phyloP scores from a whole-genome alignment of 139 green algal genomes.

The Deuterostichococcus epilithicus region DNA sequence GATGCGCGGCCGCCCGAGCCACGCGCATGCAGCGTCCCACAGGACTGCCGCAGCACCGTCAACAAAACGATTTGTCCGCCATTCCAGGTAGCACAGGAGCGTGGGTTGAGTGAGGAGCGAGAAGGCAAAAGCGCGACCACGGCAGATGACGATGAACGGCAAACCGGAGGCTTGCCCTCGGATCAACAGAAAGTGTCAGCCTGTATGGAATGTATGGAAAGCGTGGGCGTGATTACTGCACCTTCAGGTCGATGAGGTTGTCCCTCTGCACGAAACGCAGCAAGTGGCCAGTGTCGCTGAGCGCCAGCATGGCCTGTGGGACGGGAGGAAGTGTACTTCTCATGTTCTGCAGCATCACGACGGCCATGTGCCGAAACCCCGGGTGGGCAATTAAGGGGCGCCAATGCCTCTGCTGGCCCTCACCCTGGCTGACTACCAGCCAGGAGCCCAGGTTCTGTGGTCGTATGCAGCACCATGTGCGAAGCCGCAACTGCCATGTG shows the following conservation, averaged over 20 bases:
- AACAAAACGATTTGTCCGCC: too few species aligned
- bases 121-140: too few species aligned
- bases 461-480: neutral
- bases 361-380: neutral
- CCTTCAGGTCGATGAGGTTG: constrained; percentile 65
- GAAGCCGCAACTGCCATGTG: neutral
- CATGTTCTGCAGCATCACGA: neutral
- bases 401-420: neutral
- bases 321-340: neutral
- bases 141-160: too few species aligned
- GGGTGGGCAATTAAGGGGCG: neutral
- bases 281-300: constrained; percentile 66
- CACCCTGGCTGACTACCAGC: neutral
- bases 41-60: too few species aligned
- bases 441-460: too few species aligned
- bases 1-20: too few species aligned
- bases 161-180: too few species aligned
- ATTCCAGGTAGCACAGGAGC: too few species aligned
- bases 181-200: neutral
- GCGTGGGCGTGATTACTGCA: constrained; percentile 41
- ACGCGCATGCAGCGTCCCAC: too few species aligned
- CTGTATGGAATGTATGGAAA: neutral
- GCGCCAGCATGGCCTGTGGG: constrained; percentile 60
- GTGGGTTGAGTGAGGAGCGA: too few species aligned
- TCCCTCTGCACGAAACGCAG: constrained; percentile 65